These are phyloP conservation scores for Fusarium xylarioides DNA, from an alignment of 2,329 filamentous ascomycete genomes.

Conservation along the genomic window DNA sequence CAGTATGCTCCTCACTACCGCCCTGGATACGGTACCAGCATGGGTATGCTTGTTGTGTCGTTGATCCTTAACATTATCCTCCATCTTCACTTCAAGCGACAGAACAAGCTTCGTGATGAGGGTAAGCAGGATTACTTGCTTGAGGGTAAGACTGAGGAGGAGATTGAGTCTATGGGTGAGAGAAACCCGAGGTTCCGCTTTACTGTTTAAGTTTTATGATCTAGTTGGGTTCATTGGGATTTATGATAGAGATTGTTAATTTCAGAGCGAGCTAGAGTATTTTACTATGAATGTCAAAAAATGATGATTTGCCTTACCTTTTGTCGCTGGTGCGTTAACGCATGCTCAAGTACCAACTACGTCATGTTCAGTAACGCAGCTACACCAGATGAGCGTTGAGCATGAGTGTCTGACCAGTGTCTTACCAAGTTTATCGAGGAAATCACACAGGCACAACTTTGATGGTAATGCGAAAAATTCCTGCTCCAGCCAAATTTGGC, in stretches of 20 bases:
- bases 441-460: no score
- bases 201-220: constrained; percentile 12
- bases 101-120: constrained; percentile 49
- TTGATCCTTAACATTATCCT: constrained; percentile 42
- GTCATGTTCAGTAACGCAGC: accelerated
- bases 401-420: accelerated
- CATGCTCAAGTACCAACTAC: accelerated
- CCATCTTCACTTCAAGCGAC: constrained; percentile 42
- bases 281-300: background rate
- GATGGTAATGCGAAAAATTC: accelerated
- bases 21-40: constrained; percentile 59
- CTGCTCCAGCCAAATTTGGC: accelerated
- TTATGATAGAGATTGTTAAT: accelerated
- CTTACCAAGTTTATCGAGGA: no score
- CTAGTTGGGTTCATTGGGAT: accelerated
- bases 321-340: accelerated
- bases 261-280: background rate
- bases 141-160: constrained; percentile 52
- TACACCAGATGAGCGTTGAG: accelerated
- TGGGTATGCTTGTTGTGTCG: constrained; percentile 56
- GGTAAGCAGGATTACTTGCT: constrained; percentile 52
- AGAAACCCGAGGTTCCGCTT: constrained; percentile 47
- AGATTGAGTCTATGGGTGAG: constrained; percentile 56
- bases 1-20: constrained; percentile 56
- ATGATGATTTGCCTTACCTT: background rate